Conservation (phyloP, 2,329 filamentous ascomycete genomes). For the Aspergillus aculeatus region DNA sequence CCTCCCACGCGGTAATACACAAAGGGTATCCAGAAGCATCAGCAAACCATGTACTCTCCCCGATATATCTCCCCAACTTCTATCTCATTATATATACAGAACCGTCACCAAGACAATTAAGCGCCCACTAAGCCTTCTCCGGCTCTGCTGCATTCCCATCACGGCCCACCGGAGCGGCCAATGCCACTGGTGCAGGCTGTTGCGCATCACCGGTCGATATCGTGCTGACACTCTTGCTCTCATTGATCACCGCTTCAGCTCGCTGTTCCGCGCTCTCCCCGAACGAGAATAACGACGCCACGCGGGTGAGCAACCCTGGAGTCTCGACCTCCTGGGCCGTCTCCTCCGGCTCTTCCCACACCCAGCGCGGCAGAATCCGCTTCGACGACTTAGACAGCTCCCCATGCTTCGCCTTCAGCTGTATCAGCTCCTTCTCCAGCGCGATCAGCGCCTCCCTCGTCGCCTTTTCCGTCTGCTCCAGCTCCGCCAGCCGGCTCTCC, state of each 20-base stretch:
- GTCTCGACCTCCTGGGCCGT: constrained; percentile 30
- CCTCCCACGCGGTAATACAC: neutral
- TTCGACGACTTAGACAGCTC: constrained; percentile 26
- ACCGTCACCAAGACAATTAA: neutral
- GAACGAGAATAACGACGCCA: constrained; percentile 36
- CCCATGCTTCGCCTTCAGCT: constrained; percentile 40
- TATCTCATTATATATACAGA: neutral
- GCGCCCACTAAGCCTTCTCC: constrained; percentile 6
- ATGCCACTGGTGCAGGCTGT: neutral
- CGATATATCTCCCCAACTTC: constrained; percentile 1
- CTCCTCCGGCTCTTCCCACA: constrained; percentile 34
- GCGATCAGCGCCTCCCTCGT: constrained; percentile 42
- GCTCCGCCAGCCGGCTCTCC: constrained; percentile 56
- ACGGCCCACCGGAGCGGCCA: neutral
- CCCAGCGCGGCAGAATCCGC: constrained; percentile 41
- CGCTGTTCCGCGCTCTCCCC: constrained; percentile 17
- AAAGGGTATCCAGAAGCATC: constrained; percentile 11
- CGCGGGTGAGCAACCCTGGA: constrained; percentile 33
- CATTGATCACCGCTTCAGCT: constrained; percentile 12
- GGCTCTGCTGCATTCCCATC: neutral
- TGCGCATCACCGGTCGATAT: neutral
- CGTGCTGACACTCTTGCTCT: constrained; percentile 4
- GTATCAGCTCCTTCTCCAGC: constrained; percentile 48
- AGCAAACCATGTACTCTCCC: neutral
- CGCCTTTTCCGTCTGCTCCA: constrained; percentile 53